These are phyloP conservation scores for Xerocomellus dryophilus DNA, from an alignment of 768 basidiomycete species.

Conservation along the genomic window DNA sequence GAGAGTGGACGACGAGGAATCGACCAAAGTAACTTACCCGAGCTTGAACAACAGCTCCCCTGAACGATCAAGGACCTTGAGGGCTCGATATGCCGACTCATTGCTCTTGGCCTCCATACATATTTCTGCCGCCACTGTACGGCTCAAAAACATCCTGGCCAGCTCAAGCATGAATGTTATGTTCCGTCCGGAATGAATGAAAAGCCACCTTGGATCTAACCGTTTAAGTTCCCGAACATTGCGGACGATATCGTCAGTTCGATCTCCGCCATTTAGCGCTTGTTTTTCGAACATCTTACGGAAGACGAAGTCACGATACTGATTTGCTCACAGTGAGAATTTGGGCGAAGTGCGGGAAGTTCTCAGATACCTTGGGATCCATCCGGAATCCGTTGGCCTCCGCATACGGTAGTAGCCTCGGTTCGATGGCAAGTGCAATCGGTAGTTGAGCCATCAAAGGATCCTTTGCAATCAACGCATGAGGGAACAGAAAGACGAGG, in stretches of 20 bases:
- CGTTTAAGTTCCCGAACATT: constrained; percentile 72
- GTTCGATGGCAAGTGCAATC: constrained; percentile 73
- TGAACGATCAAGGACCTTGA: constrained; percentile 63
- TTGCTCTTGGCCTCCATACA: constrained; percentile 79
- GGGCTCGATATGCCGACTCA: constrained; percentile 62
- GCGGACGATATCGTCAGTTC: constrained; percentile 58
- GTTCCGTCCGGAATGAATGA: background rate
- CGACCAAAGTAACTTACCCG: constrained; percentile 40
- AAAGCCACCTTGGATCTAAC: constrained; percentile 60
- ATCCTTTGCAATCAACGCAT: constrained; percentile 44
- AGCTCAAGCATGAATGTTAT: constrained; percentile 3
- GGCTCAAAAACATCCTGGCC: constrained; percentile 73
- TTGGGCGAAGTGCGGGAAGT: background rate
- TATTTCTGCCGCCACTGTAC: constrained; percentile 79
- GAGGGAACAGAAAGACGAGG: background rate
- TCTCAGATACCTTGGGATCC: constrained; percentile 61
- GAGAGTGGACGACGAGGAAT: background rate
- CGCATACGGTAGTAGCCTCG: constrained; percentile 68
- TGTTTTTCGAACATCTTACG: constrained; percentile 78
- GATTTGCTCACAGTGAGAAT: constrained; percentile 14
- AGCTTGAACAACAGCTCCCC: constrained; percentile 68
- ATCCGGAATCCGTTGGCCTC: constrained; percentile 72
- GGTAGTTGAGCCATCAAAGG: constrained; percentile 77
- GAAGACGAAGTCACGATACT: constrained; percentile 87
- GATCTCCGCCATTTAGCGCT: constrained; percentile 45